phyloP scores from a whole-genome alignment of 1,284 basidiomycete genomes.

The Clitocybe nebularis region DNA sequence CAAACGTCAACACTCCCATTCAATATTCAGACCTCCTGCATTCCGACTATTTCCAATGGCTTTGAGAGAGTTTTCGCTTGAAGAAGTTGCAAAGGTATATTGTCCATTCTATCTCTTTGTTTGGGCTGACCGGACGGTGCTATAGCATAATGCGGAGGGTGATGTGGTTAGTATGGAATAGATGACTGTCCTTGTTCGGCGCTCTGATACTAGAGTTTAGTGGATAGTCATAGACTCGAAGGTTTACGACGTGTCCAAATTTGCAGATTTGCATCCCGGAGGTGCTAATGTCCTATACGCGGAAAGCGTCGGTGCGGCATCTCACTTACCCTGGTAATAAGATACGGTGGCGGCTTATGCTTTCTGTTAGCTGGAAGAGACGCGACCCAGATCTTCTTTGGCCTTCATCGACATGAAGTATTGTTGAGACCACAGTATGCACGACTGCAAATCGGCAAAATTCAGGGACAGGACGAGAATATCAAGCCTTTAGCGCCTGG shows the following conservation, averaged over 20 bases:
- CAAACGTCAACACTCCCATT: too few relatives aligned
- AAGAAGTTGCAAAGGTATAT: conserved; percentile 52
- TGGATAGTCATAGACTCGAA: conserved; percentile 78
- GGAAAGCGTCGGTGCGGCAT: conserved; percentile 30
- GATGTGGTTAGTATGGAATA: conserved; percentile 48
- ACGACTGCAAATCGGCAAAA: conserved; percentile 76
- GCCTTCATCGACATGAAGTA: conserved; percentile 88
- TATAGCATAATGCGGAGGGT: conserved; percentile 73
- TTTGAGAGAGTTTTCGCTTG: conserved; percentile 37
- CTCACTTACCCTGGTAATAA: neutral
- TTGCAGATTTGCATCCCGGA: conserved; percentile 73
- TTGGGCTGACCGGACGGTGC: conserved; percentile 5
- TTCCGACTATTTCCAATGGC: neutral
- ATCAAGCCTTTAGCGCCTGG: conserved; percentile 63
- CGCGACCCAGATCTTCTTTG: conserved; percentile 86
- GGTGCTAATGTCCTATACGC: conserved; percentile 44
- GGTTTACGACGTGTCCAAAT: conserved; percentile 73
- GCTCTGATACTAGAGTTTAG: conserved; percentile 19
- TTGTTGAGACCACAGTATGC: conserved; percentile 79
- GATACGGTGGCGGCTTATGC: neutral
- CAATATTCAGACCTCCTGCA: too few relatives aligned
- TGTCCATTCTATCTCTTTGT: conserved; percentile 1
- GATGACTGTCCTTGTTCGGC: neutral
- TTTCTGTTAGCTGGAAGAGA: conserved; percentile 55
- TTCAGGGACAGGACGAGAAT: conserved; percentile 64